A percentile compares a stretch with the other conserved stretches of the same genome.
These are phyloP conservation scores for Auricularia cornea DNA, from an alignment of 768 basidiomycete species.

Conservation along the genomic window DNA sequence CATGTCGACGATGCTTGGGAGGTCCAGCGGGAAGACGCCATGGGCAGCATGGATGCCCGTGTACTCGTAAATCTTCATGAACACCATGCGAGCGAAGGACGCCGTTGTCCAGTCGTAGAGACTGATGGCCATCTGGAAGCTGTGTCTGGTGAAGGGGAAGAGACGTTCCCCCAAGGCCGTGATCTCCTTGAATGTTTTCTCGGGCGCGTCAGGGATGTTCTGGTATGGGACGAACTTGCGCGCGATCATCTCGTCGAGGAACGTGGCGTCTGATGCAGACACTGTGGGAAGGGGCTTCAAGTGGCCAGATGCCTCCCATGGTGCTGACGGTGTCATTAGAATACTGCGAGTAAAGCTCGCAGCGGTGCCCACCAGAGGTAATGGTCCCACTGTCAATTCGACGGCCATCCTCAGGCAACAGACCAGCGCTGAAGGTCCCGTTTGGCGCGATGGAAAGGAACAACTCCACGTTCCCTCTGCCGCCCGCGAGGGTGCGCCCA, in stretches of 20 bases:
- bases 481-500: background rate
- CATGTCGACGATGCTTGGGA: slow-evolving; percentile 2
- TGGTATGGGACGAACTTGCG: background rate
- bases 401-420: too few relatives aligned
- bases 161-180: background rate
- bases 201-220: background rate
- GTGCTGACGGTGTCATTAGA: too few relatives aligned
- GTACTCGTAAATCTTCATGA: slow-evolving; percentile 10
- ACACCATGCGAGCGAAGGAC: slow-evolving; percentile 8
- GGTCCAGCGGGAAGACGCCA: slow-evolving; percentile 8
- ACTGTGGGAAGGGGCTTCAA: background rate
- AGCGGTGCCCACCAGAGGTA: too few relatives aligned
- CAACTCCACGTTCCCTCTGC: background rate
- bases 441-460: background rate
- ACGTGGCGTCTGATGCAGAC: background rate
- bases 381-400: too few relatives aligned
- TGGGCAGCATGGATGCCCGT: slow-evolving; percentile 2
- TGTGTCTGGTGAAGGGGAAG: slow-evolving; percentile 9
- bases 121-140: slow-evolving; percentile 6
- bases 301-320: background rate
- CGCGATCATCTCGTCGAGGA: background rate
- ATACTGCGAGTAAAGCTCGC: too few relatives aligned
- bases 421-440: background rate
- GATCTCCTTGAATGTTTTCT: background rate
- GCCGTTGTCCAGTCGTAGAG: background rate